Conservation (phyloP, 2,329 filamentous ascomycete species). For the Aspergillus novoparasiticus region DNA sequence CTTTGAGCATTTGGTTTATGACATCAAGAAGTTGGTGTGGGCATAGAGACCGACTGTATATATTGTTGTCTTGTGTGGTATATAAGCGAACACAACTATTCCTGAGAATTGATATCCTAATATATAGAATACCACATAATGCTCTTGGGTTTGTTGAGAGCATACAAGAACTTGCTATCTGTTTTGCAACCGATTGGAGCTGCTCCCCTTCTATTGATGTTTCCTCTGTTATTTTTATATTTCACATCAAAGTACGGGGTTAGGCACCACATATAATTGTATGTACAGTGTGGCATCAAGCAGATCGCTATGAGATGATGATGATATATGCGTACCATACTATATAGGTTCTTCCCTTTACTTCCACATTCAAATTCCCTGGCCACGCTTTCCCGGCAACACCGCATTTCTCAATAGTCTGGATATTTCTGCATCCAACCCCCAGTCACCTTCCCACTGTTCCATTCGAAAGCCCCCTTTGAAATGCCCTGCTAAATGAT, state of each 20-base stretch:
- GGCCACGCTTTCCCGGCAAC: not conserved
- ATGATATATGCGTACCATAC: too few species aligned
- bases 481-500: constrained; percentile 60
- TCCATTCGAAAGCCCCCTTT: constrained; percentile 55
- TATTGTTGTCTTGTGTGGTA: not conserved
- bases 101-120: not conserved
- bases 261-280: not conserved
- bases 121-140: not conserved
- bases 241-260: not conserved
- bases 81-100: not conserved
- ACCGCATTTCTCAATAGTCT: not conserved
- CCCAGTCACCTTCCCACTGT: constrained; percentile 59
- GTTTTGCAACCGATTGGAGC: not conserved
- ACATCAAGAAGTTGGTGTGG: constrained; percentile 94
- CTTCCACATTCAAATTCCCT: not conserved
- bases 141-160: not conserved
- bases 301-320: too few species aligned
- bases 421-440: constrained; percentile 42
- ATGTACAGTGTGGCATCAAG: not conserved
- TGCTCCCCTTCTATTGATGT: not conserved
- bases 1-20: constrained; percentile 84
- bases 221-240: not conserved
- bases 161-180: not conserved
- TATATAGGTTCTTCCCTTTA: not conserved
- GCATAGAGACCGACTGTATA: constrained; percentile 38